phyloP scores from a whole-genome alignment of 495 filamentous ascomycete species.

The Penicillium salamii region DNA sequence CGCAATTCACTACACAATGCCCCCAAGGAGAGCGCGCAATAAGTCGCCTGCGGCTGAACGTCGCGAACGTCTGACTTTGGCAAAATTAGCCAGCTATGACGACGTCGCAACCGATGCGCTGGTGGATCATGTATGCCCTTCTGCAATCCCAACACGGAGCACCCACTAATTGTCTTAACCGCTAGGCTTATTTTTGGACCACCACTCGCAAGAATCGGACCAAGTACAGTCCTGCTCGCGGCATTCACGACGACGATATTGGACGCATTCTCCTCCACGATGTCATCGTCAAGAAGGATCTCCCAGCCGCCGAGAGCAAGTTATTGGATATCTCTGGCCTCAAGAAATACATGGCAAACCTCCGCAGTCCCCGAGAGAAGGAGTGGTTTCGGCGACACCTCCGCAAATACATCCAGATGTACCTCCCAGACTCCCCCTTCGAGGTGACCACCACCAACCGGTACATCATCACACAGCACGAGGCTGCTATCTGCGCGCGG shows the following conservation, averaged over 20 bases:
- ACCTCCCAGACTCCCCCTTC: conserved; percentile 87
- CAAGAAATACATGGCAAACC: conserved; percentile 60
- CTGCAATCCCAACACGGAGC: not conserved
- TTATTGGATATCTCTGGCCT: conserved; percentile 73
- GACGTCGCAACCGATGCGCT: conserved; percentile 95
- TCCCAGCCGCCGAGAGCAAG: conserved; percentile 63
- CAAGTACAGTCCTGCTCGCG: conserved; percentile 79
- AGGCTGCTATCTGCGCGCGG: conserved; percentile 84
- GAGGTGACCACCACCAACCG: conserved; percentile 93
- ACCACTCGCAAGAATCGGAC: conserved; percentile 90
- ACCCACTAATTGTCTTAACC: conserved; percentile 18
- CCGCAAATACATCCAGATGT: conserved; percentile 88
- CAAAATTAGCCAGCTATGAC: conserved; percentile 88
- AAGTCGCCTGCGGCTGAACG: conserved; percentile 43
- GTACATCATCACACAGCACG: conserved; percentile 85
- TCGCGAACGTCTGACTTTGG: conserved; percentile 74
- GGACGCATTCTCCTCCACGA: conserved; percentile 72
- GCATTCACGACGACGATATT: conserved; percentile 77
- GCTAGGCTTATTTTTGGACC: conserved; percentile 90
- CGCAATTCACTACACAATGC: conserved; percentile 23
- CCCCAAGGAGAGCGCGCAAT: conserved; percentile 43
- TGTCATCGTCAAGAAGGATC: conserved; percentile 72
- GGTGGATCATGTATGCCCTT: conserved; percentile 78
- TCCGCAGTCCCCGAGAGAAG: conserved; percentile 74
- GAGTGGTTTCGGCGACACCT: conserved; percentile 85